Conservation (phyloP, 495 filamentous ascomycete genomes). For the Penicillium lagena region DNA sequence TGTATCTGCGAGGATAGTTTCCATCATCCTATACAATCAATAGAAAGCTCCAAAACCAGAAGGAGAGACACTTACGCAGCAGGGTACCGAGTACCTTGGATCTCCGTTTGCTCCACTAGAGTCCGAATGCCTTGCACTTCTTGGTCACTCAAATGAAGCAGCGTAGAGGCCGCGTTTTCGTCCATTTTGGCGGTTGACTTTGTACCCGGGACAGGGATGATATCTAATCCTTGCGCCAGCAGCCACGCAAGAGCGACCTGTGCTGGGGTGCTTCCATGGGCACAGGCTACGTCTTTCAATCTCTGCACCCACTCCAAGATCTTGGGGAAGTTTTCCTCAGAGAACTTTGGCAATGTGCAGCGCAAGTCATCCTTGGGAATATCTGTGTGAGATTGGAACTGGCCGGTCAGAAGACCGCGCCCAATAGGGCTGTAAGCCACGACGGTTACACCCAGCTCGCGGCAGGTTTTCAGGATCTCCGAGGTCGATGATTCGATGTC, state of each 20-base stretch:
- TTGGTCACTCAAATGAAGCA: constrained; percentile 39
- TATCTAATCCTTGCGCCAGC: constrained; percentile 43
- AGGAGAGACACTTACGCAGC: constrained; percentile 1
- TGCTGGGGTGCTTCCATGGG: constrained; percentile 36
- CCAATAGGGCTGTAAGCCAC: constrained; percentile 60
- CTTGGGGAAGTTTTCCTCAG: constrained; percentile 39
- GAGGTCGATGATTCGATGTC: constrained; percentile 50
- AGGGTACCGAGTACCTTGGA: constrained; percentile 5
- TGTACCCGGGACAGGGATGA: constrained; percentile 55
- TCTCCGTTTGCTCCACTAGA: background rate
- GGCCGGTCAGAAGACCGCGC: constrained; percentile 50
- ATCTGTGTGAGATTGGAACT: constrained; percentile 35
- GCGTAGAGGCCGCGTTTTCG: constrained; percentile 46
- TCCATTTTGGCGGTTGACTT: constrained; percentile 49
- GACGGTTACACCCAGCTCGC: constrained; percentile 56
- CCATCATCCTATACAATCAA: background rate
- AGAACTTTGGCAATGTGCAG: constrained; percentile 36
- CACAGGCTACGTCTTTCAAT: constrained; percentile 34
- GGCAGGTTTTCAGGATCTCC: constrained; percentile 44
- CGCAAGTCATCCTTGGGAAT: constrained; percentile 39
- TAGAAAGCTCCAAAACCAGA: background rate
- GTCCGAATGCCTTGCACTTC: constrained; percentile 43
- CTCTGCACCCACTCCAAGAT: constrained; percentile 38
- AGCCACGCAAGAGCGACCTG: constrained; percentile 50
- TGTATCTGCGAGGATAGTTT: background rate